Evolutionary conservation across 2,329 filamentous ascomycete species (phyloP).

Genomic region (Aspergillus fructus): DNA sequence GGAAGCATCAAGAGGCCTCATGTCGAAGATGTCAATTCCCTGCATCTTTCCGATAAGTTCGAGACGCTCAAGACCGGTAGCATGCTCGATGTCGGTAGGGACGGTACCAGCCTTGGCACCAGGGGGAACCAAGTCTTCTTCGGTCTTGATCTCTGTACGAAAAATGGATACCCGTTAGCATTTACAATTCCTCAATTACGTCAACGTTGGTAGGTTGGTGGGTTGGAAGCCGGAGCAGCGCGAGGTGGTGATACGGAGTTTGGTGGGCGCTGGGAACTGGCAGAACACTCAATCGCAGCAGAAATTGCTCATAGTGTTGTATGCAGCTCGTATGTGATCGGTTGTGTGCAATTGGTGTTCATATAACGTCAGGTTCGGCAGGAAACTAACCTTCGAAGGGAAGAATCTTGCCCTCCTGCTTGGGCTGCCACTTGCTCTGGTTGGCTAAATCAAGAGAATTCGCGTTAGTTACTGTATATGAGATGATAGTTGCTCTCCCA

Average conservation of each 20-base stretch:
- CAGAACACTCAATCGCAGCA: conserved; percentile 7
- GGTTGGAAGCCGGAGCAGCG: conserved; percentile 8
- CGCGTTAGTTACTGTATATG: conserved; percentile 23
- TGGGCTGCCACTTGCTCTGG: conserved; percentile 41
- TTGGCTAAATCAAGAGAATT: conserved; percentile 26
- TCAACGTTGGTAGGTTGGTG: neutral
- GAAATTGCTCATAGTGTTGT: neutral
- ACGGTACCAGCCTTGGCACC: conserved; percentile 81
- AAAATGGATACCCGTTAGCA: conserved; percentile 6
- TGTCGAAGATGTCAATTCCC: conserved; percentile 96
- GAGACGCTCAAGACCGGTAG: conserved; percentile 96
- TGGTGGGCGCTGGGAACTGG: neutral
- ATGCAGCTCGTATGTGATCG: neutral
- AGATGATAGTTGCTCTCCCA: neutral
- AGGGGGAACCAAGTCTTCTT: conserved; percentile 80
- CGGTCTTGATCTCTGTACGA: conserved; percentile 71
- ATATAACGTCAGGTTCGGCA: conserved; percentile 2
- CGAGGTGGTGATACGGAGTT: neutral
- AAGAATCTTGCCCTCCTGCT: conserved; percentile 45
- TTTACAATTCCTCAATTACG: conserved; percentile 2
- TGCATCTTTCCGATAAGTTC: conserved; percentile 99
- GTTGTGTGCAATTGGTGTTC: conserved; percentile 15
- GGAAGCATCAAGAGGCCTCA: conserved; percentile 91
- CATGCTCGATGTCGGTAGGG: conserved; percentile 90
- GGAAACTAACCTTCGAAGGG: conserved; percentile 45